Evolutionary conservation across 208 protist species (phyloP), one percentile per base, ranked within the genome.

Genomic region (Crithidia expoeki): DNA sequence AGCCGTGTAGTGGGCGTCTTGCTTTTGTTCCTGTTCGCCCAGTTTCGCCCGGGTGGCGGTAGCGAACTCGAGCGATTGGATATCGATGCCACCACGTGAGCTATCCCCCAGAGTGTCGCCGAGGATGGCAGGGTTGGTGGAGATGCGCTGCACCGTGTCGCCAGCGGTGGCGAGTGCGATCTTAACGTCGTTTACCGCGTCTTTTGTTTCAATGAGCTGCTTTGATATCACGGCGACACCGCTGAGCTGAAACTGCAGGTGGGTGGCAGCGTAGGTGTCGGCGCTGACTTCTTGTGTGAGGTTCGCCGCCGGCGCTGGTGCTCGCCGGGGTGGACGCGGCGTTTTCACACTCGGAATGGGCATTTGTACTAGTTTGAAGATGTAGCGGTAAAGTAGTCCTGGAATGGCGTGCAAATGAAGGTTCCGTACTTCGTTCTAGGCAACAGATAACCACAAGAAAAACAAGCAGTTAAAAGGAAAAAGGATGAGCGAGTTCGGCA

Each of bases 111-210:
- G 55, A 5, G 62, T 36, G 2, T 32, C 12, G 14, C 34, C 44
- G 19, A 42, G 60, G 5, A 76, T 40, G 12, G 56, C 19, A 0
- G 46, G 44, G 40, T 44, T 76, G 14, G 11, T 56, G 32, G 42
- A 42, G 44, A 68, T 62, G 10, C 42, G 51, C 27, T 68, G 42
- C 19, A 74, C 28, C 1, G 66, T 52, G 34, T 58, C 34, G 11
- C 59, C 61, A 1, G 59, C 63, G 3, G 51, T 68, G n/a, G 42
- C 67, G 14, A 74, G 16, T 0, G 68, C 58, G 10, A 80, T 25
- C 27, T 68, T 69, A 30, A 70, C 55, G 34, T 80, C 74, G 55
- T 68, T 74, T 12, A 70, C 36, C 0, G 28, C 27, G 47, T 74
- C 74, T 14, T 70, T 68, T 21, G 57, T 2, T 25, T 66, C 34